Evolutionary conservation across 345 rosid species (phyloP), one percentile per base, ranked within the genome.

Genomic region (Eucalyptus erythrocorys): DNA sequence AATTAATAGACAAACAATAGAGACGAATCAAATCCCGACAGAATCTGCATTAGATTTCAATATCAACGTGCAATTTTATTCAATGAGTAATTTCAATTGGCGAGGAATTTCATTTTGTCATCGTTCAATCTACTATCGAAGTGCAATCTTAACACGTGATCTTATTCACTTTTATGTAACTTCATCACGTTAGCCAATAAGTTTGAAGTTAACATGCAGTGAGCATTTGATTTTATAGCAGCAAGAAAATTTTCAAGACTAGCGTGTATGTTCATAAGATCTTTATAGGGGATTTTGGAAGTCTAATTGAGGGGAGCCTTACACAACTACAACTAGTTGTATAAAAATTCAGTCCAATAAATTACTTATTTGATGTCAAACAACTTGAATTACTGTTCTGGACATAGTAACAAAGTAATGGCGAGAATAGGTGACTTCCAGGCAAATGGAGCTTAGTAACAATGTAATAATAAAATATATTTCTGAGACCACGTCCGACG

Each of bases 101-200:
- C 2, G 3, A 57, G 14, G 1, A 57, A 26, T 57, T 57, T 57
- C 7, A 57, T 57, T 57, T 57, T 57, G 7, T 57, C 64, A 27
- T 6, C 15, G 7, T 12, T 59, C 66, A 27, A 11, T 59, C 66
- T 59, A 59, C 2, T 27, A 59, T 59, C 4, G 8, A 5, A 59
- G 15, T 27, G 8, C 16, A 59, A 59, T 59, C 32, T 3, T 59
- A 26, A 27, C 7, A 2, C 27, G 8, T 4, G 3, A 5, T 27
- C 32, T 59, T 59, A 59, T 27, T 59, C 4, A 61, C 2, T 61
- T 6, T 61, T 0, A 30, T 30, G 32, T 12, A 30, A 30, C 68
- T 61, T 61, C 1, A 26, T 61, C 1, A 1, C 34, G 3, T 1
- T 59, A 59, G 34, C 4, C 95, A 88, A 93, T 96, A 71, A 96